Base-by-base conservation (phyloP, 2,329 filamentous ascomycete species). In the Aspergillus proliferans region DNA sequence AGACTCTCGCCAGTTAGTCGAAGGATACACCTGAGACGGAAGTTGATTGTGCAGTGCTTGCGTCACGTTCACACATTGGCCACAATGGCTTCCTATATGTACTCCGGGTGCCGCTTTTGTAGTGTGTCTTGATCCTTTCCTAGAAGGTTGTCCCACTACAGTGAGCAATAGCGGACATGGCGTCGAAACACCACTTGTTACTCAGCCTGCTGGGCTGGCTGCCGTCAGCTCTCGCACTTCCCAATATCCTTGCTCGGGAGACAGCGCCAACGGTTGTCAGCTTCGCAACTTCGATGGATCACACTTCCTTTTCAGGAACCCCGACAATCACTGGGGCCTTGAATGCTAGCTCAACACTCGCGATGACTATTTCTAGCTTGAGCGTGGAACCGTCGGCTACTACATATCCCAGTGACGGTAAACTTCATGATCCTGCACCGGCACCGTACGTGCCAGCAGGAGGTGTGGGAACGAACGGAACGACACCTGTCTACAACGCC, bases 401-500 rank as follows among this genome's bases (percentile, higher is more conserved):
- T 34, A 79, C 80, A 43, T 93, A 93, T 64, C 85, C 85, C 8
- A 79, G 82, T 6, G 78, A 91, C 57, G 88, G 88, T 10, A 63
- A 77, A 48, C 80, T 91, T 1, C 80, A 87, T 48, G 71, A 80
- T n/a, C 73, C 80, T 1, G 71, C 87, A 66, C 86, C 87, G 1
- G 82, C 83, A 1, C 87, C 87, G 0, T 92, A 85, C 69, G 80
- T 78, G 0, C 88, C 88, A 0, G 79, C 75, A 34, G 87, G 88
- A 49, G 88, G 88, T 10, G 68, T 86, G 1, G 87, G 87, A 2
- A 90, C 87, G 40, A 91, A 92, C 52, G 87, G 87, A n/a, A 80
- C 82, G 0, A 76, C 78, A 40, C 87, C 87, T 1, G 81, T 89
- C 1, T 92, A 92, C 68, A 82, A 85, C 52, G 83, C 87, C 0